Conservation (phyloP, 768 basidiomycete species). For the Cubamyces sp. region DNA sequence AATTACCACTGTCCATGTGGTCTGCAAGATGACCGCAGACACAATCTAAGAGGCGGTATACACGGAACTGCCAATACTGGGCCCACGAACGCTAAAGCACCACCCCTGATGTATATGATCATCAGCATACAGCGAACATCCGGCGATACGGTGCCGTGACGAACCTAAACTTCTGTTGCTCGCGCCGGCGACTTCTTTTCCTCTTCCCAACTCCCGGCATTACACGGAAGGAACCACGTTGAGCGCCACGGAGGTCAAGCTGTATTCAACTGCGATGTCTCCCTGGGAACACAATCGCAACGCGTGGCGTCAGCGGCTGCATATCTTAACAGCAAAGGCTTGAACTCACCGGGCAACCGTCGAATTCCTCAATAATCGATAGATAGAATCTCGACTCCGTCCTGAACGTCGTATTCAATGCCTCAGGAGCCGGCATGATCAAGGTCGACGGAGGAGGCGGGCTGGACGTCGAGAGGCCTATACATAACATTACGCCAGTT, state of each 20-base stretch:
- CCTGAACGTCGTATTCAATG: background rate
- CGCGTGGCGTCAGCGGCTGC: background rate
- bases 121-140: too few species aligned
- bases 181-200: background rate
- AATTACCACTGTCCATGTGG: background rate
- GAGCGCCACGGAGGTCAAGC: conserved; percentile 19
- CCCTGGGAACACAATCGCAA: conserved; percentile 8
- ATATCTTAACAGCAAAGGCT: background rate
- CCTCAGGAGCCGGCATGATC: conserved; percentile 15
- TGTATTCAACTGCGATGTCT: conserved; percentile 23
- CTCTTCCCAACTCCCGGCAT: background rate
- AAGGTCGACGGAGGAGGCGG: conserved; percentile 22
- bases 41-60: background rate
- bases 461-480: conserved; percentile 22
- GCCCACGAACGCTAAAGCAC: background rate
- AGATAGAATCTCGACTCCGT: conserved; percentile 14
- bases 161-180: background rate
- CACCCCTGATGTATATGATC: background rate
- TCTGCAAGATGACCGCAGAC: background rate
- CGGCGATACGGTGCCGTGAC: too few species aligned
- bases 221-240: conserved; percentile 1
- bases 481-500: background rate
- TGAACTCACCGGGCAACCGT: conserved; percentile 25
- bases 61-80: conserved; percentile 2
- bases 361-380: conserved; percentile 24